Evolutionary conservation across 257 asterid genomes (phyloP).

Genomic region (Cynanchum wilfordii): DNA sequence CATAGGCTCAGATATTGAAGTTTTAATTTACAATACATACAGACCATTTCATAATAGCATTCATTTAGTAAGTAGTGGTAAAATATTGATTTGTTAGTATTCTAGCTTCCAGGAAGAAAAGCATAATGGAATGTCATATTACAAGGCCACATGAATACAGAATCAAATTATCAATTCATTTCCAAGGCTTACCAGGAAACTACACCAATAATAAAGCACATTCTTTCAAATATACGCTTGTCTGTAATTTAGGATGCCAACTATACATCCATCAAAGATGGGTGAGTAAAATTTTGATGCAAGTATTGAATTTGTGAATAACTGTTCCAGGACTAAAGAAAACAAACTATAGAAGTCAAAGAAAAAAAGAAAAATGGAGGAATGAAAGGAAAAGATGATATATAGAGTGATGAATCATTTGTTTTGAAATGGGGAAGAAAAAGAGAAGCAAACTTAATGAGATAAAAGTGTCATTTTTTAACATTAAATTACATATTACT

Average conservation of each 20-base stretch:
- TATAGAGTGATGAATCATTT: neutral
- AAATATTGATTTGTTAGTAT: constrained; percentile 66
- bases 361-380: neutral
- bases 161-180: neutral
- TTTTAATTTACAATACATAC: constrained; percentile 45
- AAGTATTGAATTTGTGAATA: neutral
- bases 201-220: neutral
- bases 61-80: constrained; percentile 45
- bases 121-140: neutral
- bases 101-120: constrained; percentile 39
- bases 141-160: neutral
- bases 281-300: neutral
- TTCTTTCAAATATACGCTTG: neutral
- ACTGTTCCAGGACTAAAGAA: neutral
- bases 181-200: neutral
- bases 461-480: neutral
- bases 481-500: neutral
- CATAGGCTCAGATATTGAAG: constrained; percentile 46
- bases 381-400: neutral
- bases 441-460: neutral
- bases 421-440: neutral
- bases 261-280: neutral
- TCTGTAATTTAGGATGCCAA: neutral
- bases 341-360: neutral
- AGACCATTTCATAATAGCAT: constrained; percentile 39